These are phyloP conservation scores for Russula abietina DNA, from an alignment of 768 basidiomycete genomes.

Conservation along the genomic window DNA sequence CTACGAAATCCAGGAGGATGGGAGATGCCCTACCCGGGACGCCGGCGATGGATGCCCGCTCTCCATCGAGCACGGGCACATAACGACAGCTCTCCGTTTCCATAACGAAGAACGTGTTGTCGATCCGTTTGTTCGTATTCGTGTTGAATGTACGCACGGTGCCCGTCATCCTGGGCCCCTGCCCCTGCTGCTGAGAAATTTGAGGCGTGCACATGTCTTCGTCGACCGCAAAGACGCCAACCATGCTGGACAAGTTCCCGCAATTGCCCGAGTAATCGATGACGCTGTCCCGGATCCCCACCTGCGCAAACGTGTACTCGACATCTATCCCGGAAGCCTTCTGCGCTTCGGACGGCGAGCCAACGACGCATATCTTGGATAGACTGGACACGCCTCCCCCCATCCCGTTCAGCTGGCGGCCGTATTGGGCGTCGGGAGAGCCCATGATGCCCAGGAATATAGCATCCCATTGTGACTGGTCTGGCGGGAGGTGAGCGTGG, in stretches of 20 bases:
- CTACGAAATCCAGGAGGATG: conserved; percentile 60
- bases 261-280: conserved; percentile 73
- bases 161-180: conserved; percentile 6
- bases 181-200: conserved; percentile 7
- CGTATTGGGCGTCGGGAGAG: conserved; percentile 65
- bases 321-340: conserved; percentile 45
- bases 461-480: conserved; percentile 46
- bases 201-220: conserved; percentile 44
- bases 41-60: conserved; percentile 56
- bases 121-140: conserved; percentile 64
- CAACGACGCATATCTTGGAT: conserved; percentile 68
- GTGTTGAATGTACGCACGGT: conserved; percentile 63
- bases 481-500: conserved; percentile 45
- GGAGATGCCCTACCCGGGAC: conserved; percentile 60
- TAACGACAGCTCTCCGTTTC: conserved; percentile 5
- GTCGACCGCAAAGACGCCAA: conserved; percentile 68
- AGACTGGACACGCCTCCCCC: conserved; percentile 72
- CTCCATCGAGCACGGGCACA: conserved; percentile 40
- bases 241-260: conserved; percentile 67
- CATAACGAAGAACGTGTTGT: conserved; percentile 60
- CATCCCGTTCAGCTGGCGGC: conserved; percentile 74
- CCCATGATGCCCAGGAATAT: conserved; percentile 75
- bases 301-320: conserved; percentile 64
- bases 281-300: conserved; percentile 47
- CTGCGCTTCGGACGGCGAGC: conserved; percentile 40